Base-by-base conservation (phyloP, 2,329 filamentous ascomycete genomes). In the Cladophialophora yegresii region DNA sequence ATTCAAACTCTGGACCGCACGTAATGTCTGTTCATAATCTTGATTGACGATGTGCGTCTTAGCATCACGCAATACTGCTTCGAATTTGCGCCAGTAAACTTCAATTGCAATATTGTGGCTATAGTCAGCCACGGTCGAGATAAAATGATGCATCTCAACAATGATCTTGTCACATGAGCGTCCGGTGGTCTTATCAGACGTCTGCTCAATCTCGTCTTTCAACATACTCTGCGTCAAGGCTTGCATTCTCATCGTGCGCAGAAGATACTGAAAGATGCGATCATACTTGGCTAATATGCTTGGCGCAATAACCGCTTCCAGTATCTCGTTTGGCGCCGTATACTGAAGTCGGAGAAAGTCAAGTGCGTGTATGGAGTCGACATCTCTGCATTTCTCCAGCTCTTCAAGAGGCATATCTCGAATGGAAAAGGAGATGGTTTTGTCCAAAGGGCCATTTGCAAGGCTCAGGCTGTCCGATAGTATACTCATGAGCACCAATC, bases 331-430 rank as follows among this genome's bases (percentile, higher is more conserved):
- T 0, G 92, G 89, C 0, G 92, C 83, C 47, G 89, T 90, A 77
- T 97, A 98, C 53, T 92, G 89, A 7, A 99, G 80, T 1, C 91
- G 87, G 16, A 99, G 81, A 72, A 99, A 98, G 76, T 98, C 95
- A n/a, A 98, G 82, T 0, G 95, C 95, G 73, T 93, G 88, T 20
- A 98, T 83, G 0, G 89, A 89, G 73, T 91, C 85, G 0, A 92
- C 88, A 71, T 98, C 86, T 82, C 96, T 88, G 75, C 92, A 93
- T 67, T 84, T 87, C 58, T 92, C 86, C 54, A 96, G 90, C 70
- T 97, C 92, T 54, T 89, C 87, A 7, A 87, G 82, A 0, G 87
- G 84, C 67, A 98, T 82, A 70, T 93, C 89, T 43, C 95, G 89
- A 26, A 99, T 89, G 0, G 91, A 87, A 74, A 99, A 98, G 75